phyloP scores from a whole-genome alignment of 2,329 filamentous ascomycete genomes.

The Lachnellula suecica region DNA sequence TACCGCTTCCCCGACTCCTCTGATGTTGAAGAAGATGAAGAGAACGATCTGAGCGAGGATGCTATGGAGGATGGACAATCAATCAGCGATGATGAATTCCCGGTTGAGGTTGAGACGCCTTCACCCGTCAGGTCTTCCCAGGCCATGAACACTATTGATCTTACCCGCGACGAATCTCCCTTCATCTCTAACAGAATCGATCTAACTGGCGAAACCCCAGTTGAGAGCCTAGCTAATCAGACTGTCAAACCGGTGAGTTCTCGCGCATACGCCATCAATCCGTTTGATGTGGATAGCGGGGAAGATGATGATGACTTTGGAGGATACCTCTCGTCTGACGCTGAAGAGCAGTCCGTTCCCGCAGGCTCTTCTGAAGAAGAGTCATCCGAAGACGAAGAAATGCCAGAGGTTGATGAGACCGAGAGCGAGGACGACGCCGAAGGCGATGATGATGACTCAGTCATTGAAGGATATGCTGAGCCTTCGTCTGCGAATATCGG shows the following conservation, averaged over 20 bases:
- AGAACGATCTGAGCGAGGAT: conserved; percentile 26
- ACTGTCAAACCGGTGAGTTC: conserved; percentile 7
- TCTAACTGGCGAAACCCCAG: conserved; percentile 14
- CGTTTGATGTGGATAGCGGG: conserved; percentile 17
- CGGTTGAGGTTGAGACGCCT: conserved; percentile 24
- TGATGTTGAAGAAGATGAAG: conserved; percentile 30
- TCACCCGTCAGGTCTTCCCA: conserved; percentile 18
- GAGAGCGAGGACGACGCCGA: conserved; percentile 14
- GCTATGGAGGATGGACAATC: conserved; percentile 18
- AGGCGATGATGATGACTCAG: conserved; percentile 8
- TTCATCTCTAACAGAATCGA: conserved; percentile 12
- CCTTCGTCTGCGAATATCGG: too few relatives aligned
- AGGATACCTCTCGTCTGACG: conserved; percentile 14
- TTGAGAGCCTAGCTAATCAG: conserved; percentile 7
- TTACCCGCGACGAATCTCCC: conserved; percentile 30
- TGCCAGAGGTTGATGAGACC: conserved; percentile 3
- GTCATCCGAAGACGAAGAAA: conserved; percentile 2
- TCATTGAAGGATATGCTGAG: too few relatives aligned
- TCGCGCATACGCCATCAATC: conserved; percentile 9
- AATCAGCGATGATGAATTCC: conserved; percentile 29
- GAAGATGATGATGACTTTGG: conserved; percentile 11
- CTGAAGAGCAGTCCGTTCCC: conserved; percentile 10
- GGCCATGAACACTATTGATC: conserved; percentile 26
- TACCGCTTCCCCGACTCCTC: conserved; percentile 30
- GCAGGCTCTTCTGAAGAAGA: conserved; percentile 4